These are phyloP conservation scores for Rhypophila decipiens DNA, from an alignment of 495 filamentous ascomycete species.

Conservation along the genomic window DNA sequence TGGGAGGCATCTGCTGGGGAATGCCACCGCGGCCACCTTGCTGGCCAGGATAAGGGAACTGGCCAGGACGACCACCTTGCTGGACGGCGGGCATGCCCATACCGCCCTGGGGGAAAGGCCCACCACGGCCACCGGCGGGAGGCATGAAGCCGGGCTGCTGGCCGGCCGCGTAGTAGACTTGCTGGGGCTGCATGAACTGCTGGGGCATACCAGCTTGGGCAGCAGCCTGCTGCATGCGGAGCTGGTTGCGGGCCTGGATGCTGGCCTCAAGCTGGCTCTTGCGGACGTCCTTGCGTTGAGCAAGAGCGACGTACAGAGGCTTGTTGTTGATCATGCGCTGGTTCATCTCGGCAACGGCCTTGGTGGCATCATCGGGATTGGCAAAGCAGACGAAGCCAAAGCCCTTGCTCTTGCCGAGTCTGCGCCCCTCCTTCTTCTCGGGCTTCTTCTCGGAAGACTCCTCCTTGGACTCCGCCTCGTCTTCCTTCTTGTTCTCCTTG, in stretches of 20 bases:
- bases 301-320: conserved; percentile 95
- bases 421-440: conserved; percentile 62
- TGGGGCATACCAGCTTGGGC: conserved; percentile 88
- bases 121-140: conserved; percentile 64
- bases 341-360: conserved; percentile 98
- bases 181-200: conserved; percentile 72
- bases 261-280: conserved; percentile 98
- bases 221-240: conserved; percentile 95
- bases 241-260: conserved; percentile 97
- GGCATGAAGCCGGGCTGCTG: conserved; percentile 75
- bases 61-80: conserved; percentile 76
- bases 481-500: conserved; percentile 50
- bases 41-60: conserved; percentile 76
- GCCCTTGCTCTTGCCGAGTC: conserved; percentile 95
- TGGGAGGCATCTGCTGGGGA: conserved; percentile 72
- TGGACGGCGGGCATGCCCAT: conserved; percentile 80
- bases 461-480: conserved; percentile 49
- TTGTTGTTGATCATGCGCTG: conserved; percentile 97
- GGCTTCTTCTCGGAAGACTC: conserved; percentile 27
- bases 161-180: conserved; percentile 83
- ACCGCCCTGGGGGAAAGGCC: conserved; percentile 79
- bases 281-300: conserved; percentile 98
- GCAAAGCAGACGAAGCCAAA: conserved; percentile 99
- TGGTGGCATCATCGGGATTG: conserved; percentile 97
- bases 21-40: conserved; percentile 78